These are phyloP conservation scores for Coemansia biformis DNA, from an alignment of 192 early-diverging fungal genomes.

Conservation along the genomic window DNA sequence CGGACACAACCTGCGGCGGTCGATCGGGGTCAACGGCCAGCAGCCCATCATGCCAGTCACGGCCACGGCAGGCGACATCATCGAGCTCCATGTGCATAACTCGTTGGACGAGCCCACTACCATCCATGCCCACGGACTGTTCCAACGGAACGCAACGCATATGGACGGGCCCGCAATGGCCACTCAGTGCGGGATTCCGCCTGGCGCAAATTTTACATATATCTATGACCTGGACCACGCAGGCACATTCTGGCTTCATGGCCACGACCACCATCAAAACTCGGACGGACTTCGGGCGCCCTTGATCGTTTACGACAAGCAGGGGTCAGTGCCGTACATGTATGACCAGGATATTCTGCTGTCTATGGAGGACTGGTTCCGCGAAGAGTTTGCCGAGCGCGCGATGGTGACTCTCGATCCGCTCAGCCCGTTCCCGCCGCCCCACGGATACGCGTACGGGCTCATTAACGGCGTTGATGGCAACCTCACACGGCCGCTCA, in stretches of 20 bases:
- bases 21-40: conserved; percentile 59
- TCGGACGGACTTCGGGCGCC: conserved; percentile 73
- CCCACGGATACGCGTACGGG: conserved; percentile 52
- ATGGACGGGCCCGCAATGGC: conserved; percentile 64
- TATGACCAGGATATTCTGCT: conserved; percentile 64
- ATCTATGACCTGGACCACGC: conserved; percentile 56
- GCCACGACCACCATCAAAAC: conserved; percentile 64
- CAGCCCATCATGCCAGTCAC: conserved; percentile 51
- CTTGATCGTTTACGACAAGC: conserved; percentile 58
- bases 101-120: conserved; percentile 55
- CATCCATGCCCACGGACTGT: conserved; percentile 73
- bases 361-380: conserved; percentile 67
- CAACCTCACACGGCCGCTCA: conserved; percentile 44
- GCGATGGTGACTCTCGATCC: conserved; percentile 47
- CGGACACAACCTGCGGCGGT: conserved; percentile 53
- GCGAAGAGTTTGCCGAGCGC: conserved; percentile 52
- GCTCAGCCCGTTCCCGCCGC: conserved; percentile 54
- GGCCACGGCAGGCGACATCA: conserved; percentile 12
- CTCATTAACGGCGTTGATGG: conserved; percentile 45
- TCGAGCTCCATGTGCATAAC: conserved; percentile 46
- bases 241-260: conserved; percentile 82
- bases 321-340: conserved; percentile 26
- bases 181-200: conserved; percentile 72
- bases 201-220: conserved; percentile 60
- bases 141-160: conserved; percentile 61